A percentile compares a stretch with the other conserved stretches of the same genome.
Evolutionary conservation across 495 filamentous ascomycete species (phyloP).

Genomic region (Letharia columbiana): DNA sequence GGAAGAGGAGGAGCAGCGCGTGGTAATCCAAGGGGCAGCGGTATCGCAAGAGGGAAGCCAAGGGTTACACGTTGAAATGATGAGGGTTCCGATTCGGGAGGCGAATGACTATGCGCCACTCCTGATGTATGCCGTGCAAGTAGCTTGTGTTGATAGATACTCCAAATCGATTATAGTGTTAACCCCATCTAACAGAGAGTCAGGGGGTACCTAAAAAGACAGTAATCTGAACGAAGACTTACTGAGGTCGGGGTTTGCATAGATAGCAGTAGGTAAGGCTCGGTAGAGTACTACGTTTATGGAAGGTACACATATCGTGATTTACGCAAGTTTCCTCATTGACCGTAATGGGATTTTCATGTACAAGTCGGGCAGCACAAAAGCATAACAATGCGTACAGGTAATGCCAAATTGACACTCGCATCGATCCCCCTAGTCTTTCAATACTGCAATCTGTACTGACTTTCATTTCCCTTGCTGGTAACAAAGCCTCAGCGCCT

Average conservation of each 20-base stretch:
- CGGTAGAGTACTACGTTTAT: not conserved
- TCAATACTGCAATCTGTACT: not conserved
- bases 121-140: not conserved
- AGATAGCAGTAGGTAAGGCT: not conserved
- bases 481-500: not conserved
- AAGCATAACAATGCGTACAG: conserved; percentile 13
- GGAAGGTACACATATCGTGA: not conserved
- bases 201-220: not conserved
- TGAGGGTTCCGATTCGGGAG: not conserved
- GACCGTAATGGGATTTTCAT: not conserved
- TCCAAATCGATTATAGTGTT: not conserved
- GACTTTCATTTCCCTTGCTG: not conserved
- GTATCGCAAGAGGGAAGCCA: conserved; percentile 39
- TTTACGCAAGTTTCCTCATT: not conserved
- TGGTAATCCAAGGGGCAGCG: conserved; percentile 36
- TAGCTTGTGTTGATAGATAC: not conserved
- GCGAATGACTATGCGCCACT: not conserved
- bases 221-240: not conserved
- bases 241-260: not conserved
- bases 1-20: conserved; percentile 33
- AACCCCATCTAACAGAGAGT: not conserved
- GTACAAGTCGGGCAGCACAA: conserved; percentile 8
- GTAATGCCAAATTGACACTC: conserved; percentile 2
- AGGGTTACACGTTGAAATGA: conserved; percentile 21
- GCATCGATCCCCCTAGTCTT: not conserved